Evolutionary conservation across 371 early-diverging fungal species (phyloP).

Genomic region (Haplosporangium sp.): DNA sequence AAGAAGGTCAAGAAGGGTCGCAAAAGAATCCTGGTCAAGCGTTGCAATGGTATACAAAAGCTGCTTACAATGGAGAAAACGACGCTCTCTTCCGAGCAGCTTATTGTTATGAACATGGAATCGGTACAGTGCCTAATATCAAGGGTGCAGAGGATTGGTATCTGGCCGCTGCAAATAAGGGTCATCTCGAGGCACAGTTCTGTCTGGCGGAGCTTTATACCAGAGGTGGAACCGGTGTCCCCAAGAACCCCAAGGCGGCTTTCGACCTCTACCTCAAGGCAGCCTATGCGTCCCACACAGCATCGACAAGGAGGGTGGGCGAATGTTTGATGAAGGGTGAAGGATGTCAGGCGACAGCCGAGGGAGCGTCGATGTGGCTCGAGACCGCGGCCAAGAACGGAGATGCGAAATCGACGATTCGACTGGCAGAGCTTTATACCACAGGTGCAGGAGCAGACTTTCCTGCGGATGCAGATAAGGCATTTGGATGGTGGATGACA

Average conservation of each 20-base stretch:
- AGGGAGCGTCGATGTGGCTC: conserved; percentile 52
- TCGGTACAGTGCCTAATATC: conserved; percentile 45
- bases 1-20: conserved; percentile 50
- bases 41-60: conserved; percentile 52
- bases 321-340: conserved; percentile 52
- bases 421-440: conserved; percentile 42
- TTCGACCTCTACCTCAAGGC: conserved; percentile 51
- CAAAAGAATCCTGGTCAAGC: conserved; percentile 50
- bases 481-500: conserved; percentile 55
- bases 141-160: conserved; percentile 55
- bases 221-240: conserved; percentile 35
- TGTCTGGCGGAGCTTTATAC: conserved; percentile 47
- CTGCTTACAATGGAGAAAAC: conserved; percentile 51
- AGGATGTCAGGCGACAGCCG: conserved; percentile 50
- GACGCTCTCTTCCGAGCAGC: conserved; percentile 52
- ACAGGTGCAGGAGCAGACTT: conserved; percentile 36
- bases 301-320: conserved; percentile 46
- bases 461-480: conserved; percentile 41
- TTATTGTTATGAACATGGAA: conserved; percentile 49
- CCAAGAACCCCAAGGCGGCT: conserved; percentile 47
- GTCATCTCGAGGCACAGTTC: conserved; percentile 51
- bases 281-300: conserved; percentile 44
- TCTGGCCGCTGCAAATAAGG: conserved; percentile 48
- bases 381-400: conserved; percentile 54
- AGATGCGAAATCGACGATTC: conserved; percentile 49